Conservation (phyloP, 164 flowering plant genomes). For the Sextonia rubra region DNA sequence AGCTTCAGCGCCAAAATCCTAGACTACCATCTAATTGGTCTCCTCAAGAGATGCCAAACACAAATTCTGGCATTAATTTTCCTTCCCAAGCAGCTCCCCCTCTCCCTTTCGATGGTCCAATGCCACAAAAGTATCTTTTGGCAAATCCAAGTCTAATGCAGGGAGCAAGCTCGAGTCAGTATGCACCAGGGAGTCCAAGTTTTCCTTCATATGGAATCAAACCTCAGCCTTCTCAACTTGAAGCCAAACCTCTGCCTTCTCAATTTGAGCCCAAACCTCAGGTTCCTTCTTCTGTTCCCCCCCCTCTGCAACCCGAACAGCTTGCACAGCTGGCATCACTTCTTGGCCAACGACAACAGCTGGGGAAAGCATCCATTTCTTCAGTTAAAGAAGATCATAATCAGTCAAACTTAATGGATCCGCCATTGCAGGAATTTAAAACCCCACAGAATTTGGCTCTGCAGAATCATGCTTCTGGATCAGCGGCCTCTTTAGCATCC, state of each 20-base stretch:
- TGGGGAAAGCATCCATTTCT: slow-evolving; percentile 20
- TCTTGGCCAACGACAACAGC: slow-evolving; percentile 49
- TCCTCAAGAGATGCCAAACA: slow-evolving; percentile 30
- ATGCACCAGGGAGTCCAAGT: slow-evolving; percentile 29
- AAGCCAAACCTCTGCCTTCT: slow-evolving; percentile 26
- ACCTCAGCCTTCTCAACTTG: slow-evolving; percentile 22
- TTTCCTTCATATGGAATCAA: slow-evolving; percentile 21
- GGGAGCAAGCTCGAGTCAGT: slow-evolving; percentile 27
- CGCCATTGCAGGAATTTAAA: slow-evolving; percentile 16
- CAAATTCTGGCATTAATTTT: slow-evolving; percentile 23
- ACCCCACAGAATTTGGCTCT: slow-evolving; percentile 21
- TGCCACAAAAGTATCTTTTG: slow-evolving; percentile 24
- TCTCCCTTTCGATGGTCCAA: slow-evolving; percentile 21
- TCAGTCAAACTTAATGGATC: slow-evolving; percentile 23
- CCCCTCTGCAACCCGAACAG: slow-evolving; percentile 52
- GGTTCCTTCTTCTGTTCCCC: slow-evolving; percentile 17
- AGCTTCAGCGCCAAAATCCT: slow-evolving; percentile 26
- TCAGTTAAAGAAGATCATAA: slow-evolving; percentile 27
- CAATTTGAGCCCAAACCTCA: slow-evolving; percentile 31
- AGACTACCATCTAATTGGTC: slow-evolving; percentile 36
- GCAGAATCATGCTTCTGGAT: slow-evolving; percentile 23
- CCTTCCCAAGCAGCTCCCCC: slow-evolving; percentile 22
- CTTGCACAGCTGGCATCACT: slow-evolving; percentile 71
- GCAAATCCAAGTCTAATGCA: slow-evolving; percentile 21
- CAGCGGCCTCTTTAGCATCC: slow-evolving; percentile 29